Percentiles rank a stretch among this genome's conserved stretches.
phyloP scores from a whole-genome alignment of 2,329 filamentous ascomycete genomes.

The Colletotrichum caudatum region DNA sequence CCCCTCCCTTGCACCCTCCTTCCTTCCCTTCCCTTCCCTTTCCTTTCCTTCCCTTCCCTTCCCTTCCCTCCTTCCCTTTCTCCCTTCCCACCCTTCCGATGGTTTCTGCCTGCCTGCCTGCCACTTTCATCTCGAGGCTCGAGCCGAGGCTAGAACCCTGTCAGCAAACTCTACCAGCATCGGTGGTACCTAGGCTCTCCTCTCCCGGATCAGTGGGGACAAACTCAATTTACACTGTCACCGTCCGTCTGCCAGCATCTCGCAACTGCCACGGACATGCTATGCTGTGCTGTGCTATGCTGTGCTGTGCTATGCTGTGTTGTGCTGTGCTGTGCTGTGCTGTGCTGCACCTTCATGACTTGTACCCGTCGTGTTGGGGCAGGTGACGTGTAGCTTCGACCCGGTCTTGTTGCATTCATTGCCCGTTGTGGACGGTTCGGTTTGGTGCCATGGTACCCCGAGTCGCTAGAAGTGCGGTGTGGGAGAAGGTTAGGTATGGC shows the following conservation, averaged over 20 bases:
- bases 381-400: background rate
- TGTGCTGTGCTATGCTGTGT: too few relatives aligned
- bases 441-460: background rate
- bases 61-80: background rate
- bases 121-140: background rate
- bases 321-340: background rate
- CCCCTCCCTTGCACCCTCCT: background rate
- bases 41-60: background rate
- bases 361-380: background rate
- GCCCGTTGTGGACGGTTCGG: background rate
- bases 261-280: background rate
- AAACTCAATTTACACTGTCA: conserved; percentile 25
- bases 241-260: background rate
- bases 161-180: background rate
- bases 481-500: background rate
- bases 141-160: background rate
- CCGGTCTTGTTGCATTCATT: background rate
- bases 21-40: background rate
- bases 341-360: background rate
- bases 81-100: background rate
- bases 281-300: too few relatives aligned
- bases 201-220: background rate
- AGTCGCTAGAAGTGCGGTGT: background rate
- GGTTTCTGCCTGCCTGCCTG: background rate
- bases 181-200: background rate